phyloP scores from a whole-genome alignment of 176 grass and related monocot genomes.

The Carex pumila region DNA sequence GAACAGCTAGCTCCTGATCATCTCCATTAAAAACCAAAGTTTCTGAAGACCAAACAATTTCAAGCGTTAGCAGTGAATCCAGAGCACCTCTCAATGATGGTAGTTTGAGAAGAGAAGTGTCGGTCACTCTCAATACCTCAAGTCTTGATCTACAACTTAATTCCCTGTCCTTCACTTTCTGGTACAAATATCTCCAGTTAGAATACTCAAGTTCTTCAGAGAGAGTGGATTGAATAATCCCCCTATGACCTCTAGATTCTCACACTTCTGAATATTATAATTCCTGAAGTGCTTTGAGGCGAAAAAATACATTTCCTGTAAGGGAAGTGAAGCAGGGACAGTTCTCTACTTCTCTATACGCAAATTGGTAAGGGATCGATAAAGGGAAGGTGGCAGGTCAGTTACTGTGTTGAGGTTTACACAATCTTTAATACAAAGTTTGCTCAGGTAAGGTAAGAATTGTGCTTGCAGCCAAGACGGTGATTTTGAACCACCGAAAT shows the following conservation, averaged over 20 bases:
- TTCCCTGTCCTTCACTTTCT: neutral
- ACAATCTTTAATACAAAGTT: conserved; percentile 6
- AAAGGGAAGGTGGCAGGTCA: conserved; percentile 5
- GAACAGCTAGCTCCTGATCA: neutral
- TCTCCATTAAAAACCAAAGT: neutral
- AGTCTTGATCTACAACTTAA: neutral
- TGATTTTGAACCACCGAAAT: neutral
- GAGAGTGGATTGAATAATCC: neutral
- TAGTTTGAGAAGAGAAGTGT: conserved; percentile 1
- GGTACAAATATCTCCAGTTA: neutral
- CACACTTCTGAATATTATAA: neutral
- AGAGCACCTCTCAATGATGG: neutral
- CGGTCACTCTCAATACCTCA: neutral
- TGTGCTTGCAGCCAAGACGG: conserved; percentile 13
- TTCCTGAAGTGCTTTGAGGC: neutral
- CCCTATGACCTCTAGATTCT: neutral
- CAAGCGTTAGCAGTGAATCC: neutral
- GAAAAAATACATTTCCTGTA: neutral
- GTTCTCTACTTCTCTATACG: conserved; percentile 1
- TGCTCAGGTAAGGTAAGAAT: neutral
- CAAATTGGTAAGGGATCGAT: neutral
- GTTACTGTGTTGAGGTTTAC: neutral
- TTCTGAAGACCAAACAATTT: neutral
- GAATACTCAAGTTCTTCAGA: conserved; percentile 11
- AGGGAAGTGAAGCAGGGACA: neutral